A percentile compares a stretch with the other conserved stretches of the same genome.
Evolutionary conservation across 352 stramenopile genomes (phyloP).

Genomic region (Globisporangium alternatum): DNA sequence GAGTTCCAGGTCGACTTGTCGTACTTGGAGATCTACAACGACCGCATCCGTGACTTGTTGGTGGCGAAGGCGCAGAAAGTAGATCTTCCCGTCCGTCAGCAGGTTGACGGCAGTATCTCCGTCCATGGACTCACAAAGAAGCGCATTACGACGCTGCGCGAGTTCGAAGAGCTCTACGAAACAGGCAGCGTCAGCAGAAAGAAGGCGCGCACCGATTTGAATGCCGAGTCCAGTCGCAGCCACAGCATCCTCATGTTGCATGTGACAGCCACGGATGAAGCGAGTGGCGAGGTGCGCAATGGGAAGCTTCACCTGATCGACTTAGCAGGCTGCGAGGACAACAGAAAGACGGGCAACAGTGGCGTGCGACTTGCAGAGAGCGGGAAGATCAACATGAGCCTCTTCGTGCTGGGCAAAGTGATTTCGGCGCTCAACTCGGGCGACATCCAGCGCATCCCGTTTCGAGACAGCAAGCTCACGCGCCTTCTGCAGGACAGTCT

Average conservation of each 20-base stretch:
- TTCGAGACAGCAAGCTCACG: conserved; percentile 71
- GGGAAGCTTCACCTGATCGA: conserved; percentile 48
- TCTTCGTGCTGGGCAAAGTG: conserved; percentile 77
- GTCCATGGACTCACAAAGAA: conserved; percentile 31
- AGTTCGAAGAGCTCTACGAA: conserved; percentile 37
- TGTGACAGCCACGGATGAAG: conserved; percentile 17
- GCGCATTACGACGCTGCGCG: conserved; percentile 24
- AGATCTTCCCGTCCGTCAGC: conserved; percentile 38
- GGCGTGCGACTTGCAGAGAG: conserved; percentile 27
- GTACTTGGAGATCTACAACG: conserved; percentile 90
- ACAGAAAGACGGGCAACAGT: conserved; percentile 30
- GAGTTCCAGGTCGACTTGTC: conserved; percentile 36
- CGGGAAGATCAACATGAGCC: conserved; percentile 71
- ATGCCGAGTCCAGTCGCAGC: conserved; percentile 64
- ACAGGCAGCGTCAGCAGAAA: conserved; percentile 23
- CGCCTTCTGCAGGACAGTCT: conserved; percentile 62
- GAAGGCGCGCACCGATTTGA: conserved; percentile 51
- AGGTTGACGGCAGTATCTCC: conserved; percentile 28
- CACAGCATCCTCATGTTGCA: conserved; percentile 84
- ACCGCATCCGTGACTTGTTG: conserved; percentile 80
- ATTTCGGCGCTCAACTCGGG: conserved; percentile 64
- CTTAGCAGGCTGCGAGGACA: conserved; percentile 39
- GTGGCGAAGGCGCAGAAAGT: conserved; percentile 21
- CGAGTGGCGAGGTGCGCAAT: conserved; percentile 12
- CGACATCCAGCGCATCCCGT: conserved; percentile 69